Evolutionary conservation across 2,329 filamentous ascomycete genomes (phyloP), one percentile per base, ranked within the genome.

Genomic region (Penicillium psychrosexuale): DNA sequence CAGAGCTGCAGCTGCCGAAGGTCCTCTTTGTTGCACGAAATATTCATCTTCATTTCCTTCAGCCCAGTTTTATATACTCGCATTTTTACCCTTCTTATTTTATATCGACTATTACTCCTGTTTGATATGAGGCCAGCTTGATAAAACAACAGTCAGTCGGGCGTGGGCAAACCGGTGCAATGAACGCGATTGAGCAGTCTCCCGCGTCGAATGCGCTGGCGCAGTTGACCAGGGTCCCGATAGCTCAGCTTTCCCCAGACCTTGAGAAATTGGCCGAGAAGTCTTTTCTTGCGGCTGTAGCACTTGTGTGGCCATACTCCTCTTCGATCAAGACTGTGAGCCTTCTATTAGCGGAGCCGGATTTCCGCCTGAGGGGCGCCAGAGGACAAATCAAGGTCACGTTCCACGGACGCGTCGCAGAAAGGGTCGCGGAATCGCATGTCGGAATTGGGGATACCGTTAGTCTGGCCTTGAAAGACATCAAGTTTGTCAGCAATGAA

Each of bases 231-330:
- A 57, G 62, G 17, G 64, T 73, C 49, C 69, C 75, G 22, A 77
- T 80, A 51, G 71, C 76, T 40, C 63, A 73, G 55, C 67, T 80
- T 19, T 71, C 71, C 13, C 77, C 77, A 7, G 59, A 59, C 9
- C 56, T 71, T 42, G 64, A 71, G 15, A 24, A 62, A 28, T 42
- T 60, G n/a, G 47, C 62, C 15, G 52, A 65, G 24, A 64, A 65
- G 45, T 72, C 69, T 30, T 65, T 96, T 31, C 81, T 84, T 55
- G 91, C 89, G 37, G 79, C 89, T 15, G 84, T 97, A 22, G 93
- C 91, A 8, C 84, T 97, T 34, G 86, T 90, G 55, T 97, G 93
- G 92, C 93, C 93, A 0, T 97, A 90, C 73, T 96, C 89, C 61
- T 88, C 88, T 22, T 84, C 90, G 27, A 88, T 83, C 30, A 83